Evolutionary conservation across 129 eudicot species (phyloP), one percentile per base, ranked within the genome.

Genomic region (Centaurea solstitialis): DNA sequence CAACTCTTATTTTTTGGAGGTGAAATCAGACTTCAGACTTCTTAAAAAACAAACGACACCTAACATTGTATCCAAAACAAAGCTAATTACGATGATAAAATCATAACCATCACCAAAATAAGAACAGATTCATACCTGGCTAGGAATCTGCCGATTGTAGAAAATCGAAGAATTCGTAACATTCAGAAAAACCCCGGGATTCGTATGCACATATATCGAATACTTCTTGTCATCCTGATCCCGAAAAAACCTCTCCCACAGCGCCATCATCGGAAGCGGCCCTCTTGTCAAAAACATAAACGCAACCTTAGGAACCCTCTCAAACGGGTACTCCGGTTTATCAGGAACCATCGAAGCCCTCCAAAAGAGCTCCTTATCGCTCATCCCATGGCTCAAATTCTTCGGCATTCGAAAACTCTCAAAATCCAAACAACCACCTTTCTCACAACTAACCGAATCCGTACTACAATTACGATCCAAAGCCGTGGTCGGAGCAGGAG

Each of bases 221-320:
- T 79, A 95, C 85, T 80, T 72, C 9, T 85, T 83, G 79, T 26
- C 83, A 86, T 86, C 85, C 80, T 90, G 90, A 7, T 90, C 97
- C 1, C 40, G 37, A 76, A 95, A 95, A 79, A 95, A 95, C 86
- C 90, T 87, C 86, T 95, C 99, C 99, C 99, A 95, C 82, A 95
- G 82, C 0, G 80, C 83, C 89, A 92, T 85, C 37, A 95, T 76
- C 0, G 99, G 99, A 90, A 95, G 83, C 2, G 93, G 93, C 73
- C 99, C 99, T 79, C 94, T 85, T 1, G 97, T 92, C 85, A 95
- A 57, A 84, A 90, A 95, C 99, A 95, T 86, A 85, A 95, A 95
- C 15, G 99, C 97, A 83, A 95, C 94, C 77, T 89, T 92, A 7
- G 97, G 97, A 79, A 90, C 93, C 85, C 97, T 85, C 18, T 79